Percentiles rank a stretch among this genome's conserved stretches.
Conservation (phyloP, 2,329 filamentous ascomycete species). For the Nemania sp. region DNA sequence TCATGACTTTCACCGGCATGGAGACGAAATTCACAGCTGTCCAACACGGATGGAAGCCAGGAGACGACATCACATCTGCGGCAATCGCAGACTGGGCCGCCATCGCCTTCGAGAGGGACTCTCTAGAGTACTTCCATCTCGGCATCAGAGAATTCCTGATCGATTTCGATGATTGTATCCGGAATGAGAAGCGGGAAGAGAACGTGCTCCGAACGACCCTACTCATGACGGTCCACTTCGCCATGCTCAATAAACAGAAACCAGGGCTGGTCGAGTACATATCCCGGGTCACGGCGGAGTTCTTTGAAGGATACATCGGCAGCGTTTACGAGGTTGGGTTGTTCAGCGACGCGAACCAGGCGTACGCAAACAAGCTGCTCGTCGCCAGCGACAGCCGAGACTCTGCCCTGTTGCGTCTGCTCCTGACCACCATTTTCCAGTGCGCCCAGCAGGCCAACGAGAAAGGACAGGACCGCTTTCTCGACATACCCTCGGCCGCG, state of each 20-base stretch:
- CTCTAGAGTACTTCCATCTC: neutral
- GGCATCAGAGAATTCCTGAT: neutral
- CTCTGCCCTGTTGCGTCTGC: neutral
- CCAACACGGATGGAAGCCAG: no score
- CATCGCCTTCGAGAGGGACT: neutral
- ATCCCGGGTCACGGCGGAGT: neutral
- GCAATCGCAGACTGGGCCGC: neutral
- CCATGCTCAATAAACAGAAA: neutral
- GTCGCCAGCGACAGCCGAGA: neutral
- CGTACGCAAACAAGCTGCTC: neutral
- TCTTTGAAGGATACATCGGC: slow-evolving; percentile 6
- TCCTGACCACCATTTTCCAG: neutral
- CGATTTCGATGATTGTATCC: slow-evolving; percentile 4
- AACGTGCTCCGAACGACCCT: neutral
- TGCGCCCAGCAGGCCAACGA: neutral
- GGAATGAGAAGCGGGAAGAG: neutral
- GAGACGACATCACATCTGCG: no score
- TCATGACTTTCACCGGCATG: no score
- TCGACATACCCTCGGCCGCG: slow-evolving; percentile 1
- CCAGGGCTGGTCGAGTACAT: neutral
- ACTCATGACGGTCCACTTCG: neutral
- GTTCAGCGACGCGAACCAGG: neutral
- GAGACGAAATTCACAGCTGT: no score
- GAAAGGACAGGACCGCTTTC: slow-evolving; percentile 1
- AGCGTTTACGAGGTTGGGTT: neutral